Conservation (phyloP, 345 rosid genomes). For the Brassica juncea region DNA sequence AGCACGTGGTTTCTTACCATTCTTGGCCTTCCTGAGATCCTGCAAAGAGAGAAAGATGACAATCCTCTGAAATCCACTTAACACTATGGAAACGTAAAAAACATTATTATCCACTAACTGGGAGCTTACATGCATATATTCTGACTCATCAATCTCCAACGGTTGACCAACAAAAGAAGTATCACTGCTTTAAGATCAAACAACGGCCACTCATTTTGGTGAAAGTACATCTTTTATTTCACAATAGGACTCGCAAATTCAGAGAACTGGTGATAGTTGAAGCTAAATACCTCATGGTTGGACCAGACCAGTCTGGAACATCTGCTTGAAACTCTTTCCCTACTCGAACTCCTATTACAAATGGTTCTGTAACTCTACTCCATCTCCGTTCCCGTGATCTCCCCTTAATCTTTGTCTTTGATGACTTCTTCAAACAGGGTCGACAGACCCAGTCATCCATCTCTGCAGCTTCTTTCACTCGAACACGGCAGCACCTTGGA, state of each 20-base stretch:
- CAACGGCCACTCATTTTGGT: conserved; percentile 19
- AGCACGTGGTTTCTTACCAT: conserved; percentile 40
- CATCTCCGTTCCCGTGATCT: conserved; percentile 44
- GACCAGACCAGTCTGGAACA: conserved; percentile 85
- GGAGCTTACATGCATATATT: conserved; percentile 53
- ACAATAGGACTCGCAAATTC: conserved; percentile 13
- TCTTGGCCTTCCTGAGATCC: conserved; percentile 46
- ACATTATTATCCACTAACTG: conserved; percentile 5
- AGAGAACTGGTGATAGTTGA: conserved; percentile 18
- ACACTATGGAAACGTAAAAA: conserved; percentile 13
- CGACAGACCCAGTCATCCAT: conserved; percentile 80
- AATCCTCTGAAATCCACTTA: conserved; percentile 12
- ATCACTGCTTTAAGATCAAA: conserved; percentile 52
- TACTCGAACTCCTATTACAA: conserved; percentile 52
- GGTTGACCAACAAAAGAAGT: conserved; percentile 49
- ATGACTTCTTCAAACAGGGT: conserved; percentile 60
- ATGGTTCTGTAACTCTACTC: conserved; percentile 54
- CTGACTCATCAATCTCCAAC: conserved; percentile 47
- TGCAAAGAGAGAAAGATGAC: conserved; percentile 36
- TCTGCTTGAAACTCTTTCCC: conserved; percentile 93
- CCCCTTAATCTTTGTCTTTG: conserved; percentile 44
- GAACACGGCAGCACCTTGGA: conserved; percentile 67
- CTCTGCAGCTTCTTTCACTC: conserved; percentile 47
- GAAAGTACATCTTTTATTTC: conserved; percentile 15
- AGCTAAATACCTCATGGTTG: conserved; percentile 52